Evolutionary conservation across 306 rosid species (phyloP).

Genomic region (Dryas alaskensis): DNA sequence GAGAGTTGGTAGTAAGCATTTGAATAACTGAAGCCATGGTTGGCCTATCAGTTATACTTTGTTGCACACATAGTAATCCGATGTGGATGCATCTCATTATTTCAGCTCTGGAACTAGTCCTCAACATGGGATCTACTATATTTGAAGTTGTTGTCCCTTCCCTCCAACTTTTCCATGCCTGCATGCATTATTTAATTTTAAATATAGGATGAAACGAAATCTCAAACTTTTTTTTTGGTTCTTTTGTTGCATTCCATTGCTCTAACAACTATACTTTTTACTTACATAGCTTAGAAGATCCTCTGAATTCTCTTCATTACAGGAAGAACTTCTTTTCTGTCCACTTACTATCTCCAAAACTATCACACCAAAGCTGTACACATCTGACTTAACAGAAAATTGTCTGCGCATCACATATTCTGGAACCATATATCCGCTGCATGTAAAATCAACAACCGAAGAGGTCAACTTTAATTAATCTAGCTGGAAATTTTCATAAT

Average conservation of each 20-base stretch:
- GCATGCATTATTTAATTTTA: no score
- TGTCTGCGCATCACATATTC: neutral
- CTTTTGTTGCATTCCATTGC: neutral
- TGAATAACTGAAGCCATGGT: neutral
- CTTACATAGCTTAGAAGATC: constrained; percentile 7
- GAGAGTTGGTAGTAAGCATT: neutral
- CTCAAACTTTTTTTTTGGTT: no score
- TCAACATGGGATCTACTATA: neutral
- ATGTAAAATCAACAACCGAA: neutral
- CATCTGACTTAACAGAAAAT: neutral
- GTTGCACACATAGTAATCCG: constrained; percentile 3
- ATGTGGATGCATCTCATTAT: neutral
- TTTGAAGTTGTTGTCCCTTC: neutral
- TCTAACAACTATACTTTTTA: neutral
- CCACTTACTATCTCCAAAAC: constrained; percentile 12
- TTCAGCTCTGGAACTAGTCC: neutral
- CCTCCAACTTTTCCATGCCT: no score
- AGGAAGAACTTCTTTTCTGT: neutral
- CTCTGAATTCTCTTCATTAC: neutral
- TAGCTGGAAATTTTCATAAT: neutral
- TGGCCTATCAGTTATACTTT: neutral
- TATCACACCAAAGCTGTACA: constrained; percentile 1
- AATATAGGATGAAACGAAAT: no score
- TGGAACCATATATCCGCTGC: neutral
- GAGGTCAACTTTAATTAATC: neutral